Evolutionary conservation across 495 filamentous ascomycete species (phyloP).

Genomic region (Aspergillus nanangensis): DNA sequence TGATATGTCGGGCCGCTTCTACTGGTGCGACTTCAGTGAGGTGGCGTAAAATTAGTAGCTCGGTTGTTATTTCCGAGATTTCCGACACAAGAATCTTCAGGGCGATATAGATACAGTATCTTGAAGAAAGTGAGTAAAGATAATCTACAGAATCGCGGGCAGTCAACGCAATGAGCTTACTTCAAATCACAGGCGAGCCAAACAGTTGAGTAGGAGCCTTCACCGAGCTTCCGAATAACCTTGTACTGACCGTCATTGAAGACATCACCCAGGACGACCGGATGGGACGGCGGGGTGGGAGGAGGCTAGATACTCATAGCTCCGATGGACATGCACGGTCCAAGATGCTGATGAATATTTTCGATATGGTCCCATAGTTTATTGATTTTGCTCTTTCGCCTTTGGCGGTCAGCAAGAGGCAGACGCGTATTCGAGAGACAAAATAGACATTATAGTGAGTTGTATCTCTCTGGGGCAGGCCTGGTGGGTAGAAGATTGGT

Average conservation of each 20-base stretch:
- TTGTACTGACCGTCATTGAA: conserved; percentile 33
- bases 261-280: conserved; percentile 33
- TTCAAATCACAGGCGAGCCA: conserved; percentile 37
- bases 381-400: conserved; percentile 1
- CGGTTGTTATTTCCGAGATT: conserved; percentile 11
- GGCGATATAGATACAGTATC: conserved; percentile 27
- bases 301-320: conserved; percentile 10
- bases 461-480: conserved; percentile 3
- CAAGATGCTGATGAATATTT: neutral
- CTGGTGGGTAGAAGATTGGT: too few relatives aligned
- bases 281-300: conserved; percentile 26
- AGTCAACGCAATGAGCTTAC: conserved; percentile 10
- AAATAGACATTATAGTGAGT: conserved; percentile 2
- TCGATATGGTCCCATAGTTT: conserved; percentile 1
- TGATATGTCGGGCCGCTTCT: conserved; percentile 19
- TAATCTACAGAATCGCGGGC: neutral
- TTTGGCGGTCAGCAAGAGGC: neutral
- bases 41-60: conserved; percentile 20
- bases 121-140: conserved; percentile 13
- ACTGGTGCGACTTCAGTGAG: conserved; percentile 17
- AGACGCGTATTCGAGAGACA: conserved; percentile 4
- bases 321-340: too few relatives aligned
- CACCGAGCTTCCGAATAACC: conserved; percentile 41
- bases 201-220: conserved; percentile 41
- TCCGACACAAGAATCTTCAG: conserved; percentile 33